Base-by-base conservation (phyloP, 176 grass and related monocot genomes). In the Oryza punctata region DNA sequence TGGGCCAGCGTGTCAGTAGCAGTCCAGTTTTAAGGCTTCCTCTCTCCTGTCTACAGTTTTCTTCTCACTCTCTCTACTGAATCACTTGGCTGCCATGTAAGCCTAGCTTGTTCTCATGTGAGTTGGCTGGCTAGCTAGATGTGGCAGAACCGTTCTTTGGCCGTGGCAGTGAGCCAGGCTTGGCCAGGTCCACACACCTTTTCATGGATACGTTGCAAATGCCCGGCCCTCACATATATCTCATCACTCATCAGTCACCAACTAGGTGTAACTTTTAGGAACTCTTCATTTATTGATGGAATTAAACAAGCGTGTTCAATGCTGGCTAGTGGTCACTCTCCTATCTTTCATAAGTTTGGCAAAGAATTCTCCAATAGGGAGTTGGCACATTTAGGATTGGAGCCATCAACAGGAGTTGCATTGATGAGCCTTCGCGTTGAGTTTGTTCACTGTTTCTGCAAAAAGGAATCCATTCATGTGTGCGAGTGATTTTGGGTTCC, bases 81-180 rank as follows among this genome's bases (percentile, higher is more conserved):
- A 32, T 81, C 72, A 66, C 73, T 82, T 68, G 60, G 69, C 50
- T 84, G 89, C 80, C 63, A 83, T 83, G 88, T 74, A 74, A 79
- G 37, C 79, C 65, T 87, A 15, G 40, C 80, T 84, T 87, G 80
- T 76, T 84, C 63, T 87, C 64, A 84, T 75, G 89, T 84, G 89
- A 84, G 29, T 84, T 84, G 89, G 80, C 89, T 29, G 71, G 66
- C 80, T 66, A n/a, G 85, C 68, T 74, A 38, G 16, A 79, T 63
- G 69, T 80, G 84, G 85, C 89, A 84, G 69, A 50, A 27, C 63
- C 75, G 28, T 75, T 84, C 49, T 69, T 87, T 76, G 75, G 84
- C 18, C 75, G 47, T 70, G 74, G 46, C 84, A 87, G 70, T 9
- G 76, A 64, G 18, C 52, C 82, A 85, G 76, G 49, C 52, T 57